Conservation (phyloP, 2,329 filamentous ascomycete species). For the Dryadomyces quercus-mongolicae region DNA sequence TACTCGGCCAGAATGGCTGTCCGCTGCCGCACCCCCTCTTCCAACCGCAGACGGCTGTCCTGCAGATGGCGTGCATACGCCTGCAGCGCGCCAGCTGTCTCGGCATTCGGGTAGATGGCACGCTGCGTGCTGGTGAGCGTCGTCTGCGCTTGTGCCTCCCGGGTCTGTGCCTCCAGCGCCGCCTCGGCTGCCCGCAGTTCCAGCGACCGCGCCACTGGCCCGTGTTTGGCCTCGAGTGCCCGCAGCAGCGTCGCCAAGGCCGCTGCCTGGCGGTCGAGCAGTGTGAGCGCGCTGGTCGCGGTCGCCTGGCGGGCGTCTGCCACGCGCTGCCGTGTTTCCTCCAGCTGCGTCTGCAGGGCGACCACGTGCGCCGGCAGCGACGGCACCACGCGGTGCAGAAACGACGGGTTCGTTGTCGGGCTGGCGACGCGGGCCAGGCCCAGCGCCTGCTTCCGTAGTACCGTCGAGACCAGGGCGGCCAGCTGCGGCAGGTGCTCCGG, state of each 20-base stretch:
- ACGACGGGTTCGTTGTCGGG: constrained; percentile 40
- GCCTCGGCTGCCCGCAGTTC: constrained; percentile 37
- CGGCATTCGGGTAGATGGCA: constrained; percentile 30
- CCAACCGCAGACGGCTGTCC: constrained; percentile 32
- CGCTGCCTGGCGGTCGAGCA: constrained; percentile 28
- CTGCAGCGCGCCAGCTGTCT: constrained; percentile 27
- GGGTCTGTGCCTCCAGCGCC: constrained; percentile 28
- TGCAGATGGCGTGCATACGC: constrained; percentile 37
- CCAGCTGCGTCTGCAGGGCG: constrained; percentile 22
- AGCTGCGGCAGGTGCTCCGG: constrained; percentile 35
- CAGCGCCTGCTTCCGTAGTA: constrained; percentile 36
- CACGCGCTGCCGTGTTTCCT: constrained; percentile 21
- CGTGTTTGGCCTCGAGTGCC: constrained; percentile 42
- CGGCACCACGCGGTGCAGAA: constrained; percentile 44
- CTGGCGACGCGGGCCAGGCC: constrained; percentile 34
- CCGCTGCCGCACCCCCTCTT: constrained; percentile 29
- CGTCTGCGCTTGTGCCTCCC: constrained; percentile 23
- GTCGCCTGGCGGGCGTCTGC: constrained; percentile 25
- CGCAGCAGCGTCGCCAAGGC: constrained; percentile 32
- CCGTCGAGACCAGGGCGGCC: constrained; percentile 31
- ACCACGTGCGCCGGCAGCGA: constrained; percentile 29
- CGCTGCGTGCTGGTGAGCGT: constrained; percentile 22
- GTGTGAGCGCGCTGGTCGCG: constrained; percentile 22
- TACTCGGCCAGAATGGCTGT: constrained; percentile 35
- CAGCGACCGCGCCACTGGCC: constrained; percentile 35